These are phyloP conservation scores for Pseudoscleropodium purum DNA, from an alignment of 225 moss, liverwort and hornwort genomes.

Conservation along the genomic window DNA sequence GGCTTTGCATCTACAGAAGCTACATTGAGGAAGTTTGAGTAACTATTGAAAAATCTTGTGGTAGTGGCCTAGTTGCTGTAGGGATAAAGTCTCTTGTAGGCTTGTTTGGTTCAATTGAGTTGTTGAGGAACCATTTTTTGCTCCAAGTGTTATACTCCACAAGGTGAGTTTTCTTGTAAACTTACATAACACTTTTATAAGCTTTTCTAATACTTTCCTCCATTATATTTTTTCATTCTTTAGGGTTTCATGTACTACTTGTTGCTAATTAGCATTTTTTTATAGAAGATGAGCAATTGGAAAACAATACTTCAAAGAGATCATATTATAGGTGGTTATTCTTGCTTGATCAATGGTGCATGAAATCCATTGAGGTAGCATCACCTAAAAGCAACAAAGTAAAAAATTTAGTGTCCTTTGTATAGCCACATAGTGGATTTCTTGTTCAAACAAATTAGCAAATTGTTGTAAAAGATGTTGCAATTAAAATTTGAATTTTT, in stretches of 20 bases:
- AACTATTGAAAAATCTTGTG: background rate
- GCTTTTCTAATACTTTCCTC: background rate
- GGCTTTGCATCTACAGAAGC: fast-evolving
- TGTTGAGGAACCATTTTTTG: background rate
- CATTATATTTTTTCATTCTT: background rate
- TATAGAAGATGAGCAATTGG: background rate
- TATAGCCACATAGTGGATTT: no score
- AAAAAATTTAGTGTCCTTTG: background rate
- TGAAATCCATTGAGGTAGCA: fast-evolving
- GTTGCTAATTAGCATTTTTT: background rate
- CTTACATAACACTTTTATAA: no score
- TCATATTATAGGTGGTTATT: background rate
- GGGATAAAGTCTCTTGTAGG: fast-evolving
- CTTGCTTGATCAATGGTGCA: background rate
- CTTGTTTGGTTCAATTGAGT: background rate
- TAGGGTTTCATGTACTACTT: background rate
- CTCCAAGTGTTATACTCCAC: background rate
- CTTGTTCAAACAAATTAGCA: background rate
- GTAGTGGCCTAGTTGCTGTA: background rate
- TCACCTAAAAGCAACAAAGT: background rate
- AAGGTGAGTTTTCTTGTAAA: background rate
- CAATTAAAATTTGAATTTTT: background rate
- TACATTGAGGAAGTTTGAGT: background rate
- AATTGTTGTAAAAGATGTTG: no score
- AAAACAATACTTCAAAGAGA: background rate